Evolutionary conservation across 306 rosid genomes (phyloP).

Genomic region (Biancaea sappan): DNA sequence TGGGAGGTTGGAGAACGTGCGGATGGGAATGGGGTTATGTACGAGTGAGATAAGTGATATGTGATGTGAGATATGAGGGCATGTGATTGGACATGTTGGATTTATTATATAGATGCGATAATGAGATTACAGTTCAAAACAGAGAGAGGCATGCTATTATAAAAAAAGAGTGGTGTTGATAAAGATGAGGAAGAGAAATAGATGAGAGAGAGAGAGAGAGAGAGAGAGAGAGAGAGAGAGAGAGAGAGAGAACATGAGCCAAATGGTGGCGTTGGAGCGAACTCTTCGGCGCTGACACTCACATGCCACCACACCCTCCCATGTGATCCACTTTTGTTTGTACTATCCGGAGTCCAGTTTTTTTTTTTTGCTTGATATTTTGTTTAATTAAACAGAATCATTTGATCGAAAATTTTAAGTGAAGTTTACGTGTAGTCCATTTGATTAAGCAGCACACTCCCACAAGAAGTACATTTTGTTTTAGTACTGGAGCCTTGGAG

Average conservation of each 20-base stretch:
- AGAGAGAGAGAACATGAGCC: constrained; percentile 10
- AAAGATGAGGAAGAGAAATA: constrained; percentile 24
- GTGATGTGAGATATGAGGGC: constrained; percentile 54
- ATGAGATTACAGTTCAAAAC: constrained; percentile 33
- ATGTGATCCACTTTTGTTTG: too few species aligned
- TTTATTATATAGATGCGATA: constrained; percentile 26
- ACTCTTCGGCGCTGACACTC: constrained; percentile 41
- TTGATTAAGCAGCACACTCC: too few species aligned
- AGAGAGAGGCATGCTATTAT: constrained; percentile 5
- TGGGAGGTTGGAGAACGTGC: too few species aligned
- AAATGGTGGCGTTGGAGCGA: constrained; percentile 31
- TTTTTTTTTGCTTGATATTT: too few species aligned
- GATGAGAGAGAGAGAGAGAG: constrained; percentile 15
- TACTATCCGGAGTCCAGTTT: too few species aligned
- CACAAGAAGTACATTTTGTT: too few species aligned
- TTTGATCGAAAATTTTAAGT: too few species aligned
- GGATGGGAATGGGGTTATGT: constrained; percentile 32
- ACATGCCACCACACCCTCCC: constrained; percentile 67
- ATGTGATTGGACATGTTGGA: constrained; percentile 39
- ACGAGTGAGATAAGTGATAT: too few species aligned
- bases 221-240: constrained; percentile 30
- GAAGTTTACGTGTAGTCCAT: too few species aligned
- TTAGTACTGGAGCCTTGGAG: too few species aligned
- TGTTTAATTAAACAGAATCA: too few species aligned
- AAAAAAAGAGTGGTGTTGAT: constrained; percentile 25